These are phyloP conservation scores for Talaromyces trachyspermus DNA, from an alignment of 495 filamentous ascomycete species.

Conservation along the genomic window DNA sequence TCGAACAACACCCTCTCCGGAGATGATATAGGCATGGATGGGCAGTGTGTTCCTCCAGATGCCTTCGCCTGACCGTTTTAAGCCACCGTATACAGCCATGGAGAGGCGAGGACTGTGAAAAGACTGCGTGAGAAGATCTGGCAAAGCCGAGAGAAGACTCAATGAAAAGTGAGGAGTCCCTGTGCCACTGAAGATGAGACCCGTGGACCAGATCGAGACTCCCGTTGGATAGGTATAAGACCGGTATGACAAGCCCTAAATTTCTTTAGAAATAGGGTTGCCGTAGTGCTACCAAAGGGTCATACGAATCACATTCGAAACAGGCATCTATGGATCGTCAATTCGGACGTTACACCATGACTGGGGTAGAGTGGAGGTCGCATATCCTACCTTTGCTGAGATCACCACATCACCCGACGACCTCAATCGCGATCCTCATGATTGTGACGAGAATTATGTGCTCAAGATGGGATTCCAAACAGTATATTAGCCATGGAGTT, in stretches of 20 bases:
- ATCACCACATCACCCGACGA: constrained; percentile 1
- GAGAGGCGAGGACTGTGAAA: not conserved
- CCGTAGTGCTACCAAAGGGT: too few species aligned
- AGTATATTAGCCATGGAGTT: not conserved
- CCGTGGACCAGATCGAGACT: not conserved
- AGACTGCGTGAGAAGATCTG: not conserved
- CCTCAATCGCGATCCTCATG: not conserved
- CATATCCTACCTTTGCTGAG: too few species aligned
- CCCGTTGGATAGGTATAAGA: not conserved
- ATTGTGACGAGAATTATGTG: not conserved
- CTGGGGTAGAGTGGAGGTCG: too few species aligned
- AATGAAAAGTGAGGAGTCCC: not conserved
- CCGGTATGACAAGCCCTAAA: not conserved
- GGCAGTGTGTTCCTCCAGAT: not conserved
- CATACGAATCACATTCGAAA: too few species aligned
- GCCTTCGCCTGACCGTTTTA: not conserved
- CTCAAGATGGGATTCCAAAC: not conserved
- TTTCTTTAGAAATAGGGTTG: too few species aligned
- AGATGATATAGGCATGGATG: too few species aligned
- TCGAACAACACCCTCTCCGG: not conserved
- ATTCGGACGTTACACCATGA: too few species aligned
- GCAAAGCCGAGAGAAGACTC: not conserved
- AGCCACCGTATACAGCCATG: not conserved
- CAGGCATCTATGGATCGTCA: too few species aligned
- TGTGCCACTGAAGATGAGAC: not conserved